Percentiles rank a stretch among this genome's conserved stretches.
These are phyloP conservation scores for Gryganskiella cystojenkinii DNA, from an alignment of 192 early-diverging fungal genomes.

Conservation along the genomic window DNA sequence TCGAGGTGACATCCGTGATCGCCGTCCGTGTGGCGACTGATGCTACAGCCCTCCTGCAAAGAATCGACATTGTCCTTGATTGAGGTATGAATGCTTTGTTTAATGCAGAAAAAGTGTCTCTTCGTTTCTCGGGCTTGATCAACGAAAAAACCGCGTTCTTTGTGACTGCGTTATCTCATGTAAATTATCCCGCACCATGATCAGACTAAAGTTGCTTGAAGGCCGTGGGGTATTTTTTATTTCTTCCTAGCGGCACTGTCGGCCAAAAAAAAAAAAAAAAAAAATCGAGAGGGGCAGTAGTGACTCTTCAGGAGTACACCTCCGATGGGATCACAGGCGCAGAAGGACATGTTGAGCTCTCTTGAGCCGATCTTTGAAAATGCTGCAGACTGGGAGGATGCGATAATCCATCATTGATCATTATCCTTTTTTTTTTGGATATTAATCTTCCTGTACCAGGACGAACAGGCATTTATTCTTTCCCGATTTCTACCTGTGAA, in stretches of 20 bases:
- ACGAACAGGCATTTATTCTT: too few species aligned
- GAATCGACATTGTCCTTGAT: conserved; percentile 1
- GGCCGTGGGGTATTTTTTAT: neutral
- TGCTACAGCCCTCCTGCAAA: neutral
- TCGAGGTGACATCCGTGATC: neutral
- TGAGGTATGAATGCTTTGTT: too few species aligned
- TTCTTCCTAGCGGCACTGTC: neutral
- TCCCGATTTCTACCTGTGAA: too few species aligned
- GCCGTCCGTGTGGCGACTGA: neutral
- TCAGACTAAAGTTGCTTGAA: too few species aligned
- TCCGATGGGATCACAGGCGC: neutral
- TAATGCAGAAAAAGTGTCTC: too few species aligned
- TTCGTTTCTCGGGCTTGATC: too few species aligned
- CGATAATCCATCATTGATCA: neutral
- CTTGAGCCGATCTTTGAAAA: neutral
- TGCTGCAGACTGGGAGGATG: neutral
- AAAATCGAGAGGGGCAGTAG: neutral
- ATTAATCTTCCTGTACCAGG: conserved; percentile 8
- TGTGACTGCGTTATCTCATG: too few species aligned
- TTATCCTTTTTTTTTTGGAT: neutral
- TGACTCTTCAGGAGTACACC: too few species aligned
- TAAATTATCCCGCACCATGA: too few species aligned
- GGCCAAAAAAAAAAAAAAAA: neutral
- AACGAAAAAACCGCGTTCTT: too few species aligned
- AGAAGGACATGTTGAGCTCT: neutral